These are phyloP conservation scores for Sclerotinia sclerotiorum DNA, from an alignment of 2,329 filamentous ascomycete genomes.

Conservation along the genomic window DNA sequence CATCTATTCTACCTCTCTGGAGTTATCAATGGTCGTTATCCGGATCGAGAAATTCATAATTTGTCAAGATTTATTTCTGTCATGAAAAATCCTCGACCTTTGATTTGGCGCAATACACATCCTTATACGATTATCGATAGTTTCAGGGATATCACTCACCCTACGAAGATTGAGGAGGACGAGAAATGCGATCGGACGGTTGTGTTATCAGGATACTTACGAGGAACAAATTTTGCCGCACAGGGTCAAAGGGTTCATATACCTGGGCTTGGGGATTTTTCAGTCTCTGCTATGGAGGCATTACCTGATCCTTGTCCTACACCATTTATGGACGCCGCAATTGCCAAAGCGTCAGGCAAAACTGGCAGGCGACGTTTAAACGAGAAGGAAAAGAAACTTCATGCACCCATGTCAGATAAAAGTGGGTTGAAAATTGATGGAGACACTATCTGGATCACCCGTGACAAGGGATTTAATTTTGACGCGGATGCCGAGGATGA, in stretches of 20 bases:
- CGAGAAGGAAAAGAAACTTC: slow-evolving; percentile 94
- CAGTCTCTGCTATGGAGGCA: slow-evolving; percentile 78
- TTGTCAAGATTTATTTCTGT: slow-evolving; percentile 92
- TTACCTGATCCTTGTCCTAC: slow-evolving; percentile 95
- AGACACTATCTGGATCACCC: slow-evolving; percentile 87
- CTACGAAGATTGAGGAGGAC: slow-evolving; percentile 85
- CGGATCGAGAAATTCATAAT: slow-evolving; percentile 94
- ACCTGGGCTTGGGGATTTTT: slow-evolving; percentile 87
- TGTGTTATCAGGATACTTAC: slow-evolving; percentile 87
- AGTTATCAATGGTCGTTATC: slow-evolving; percentile 94
- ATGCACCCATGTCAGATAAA: slow-evolving; percentile 97
- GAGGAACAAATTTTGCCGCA: slow-evolving; percentile 90
- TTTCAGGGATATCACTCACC: slow-evolving; percentile 92
- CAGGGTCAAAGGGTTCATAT: slow-evolving; percentile 86
- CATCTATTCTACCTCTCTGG: slow-evolving; percentile 97
- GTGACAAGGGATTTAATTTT: slow-evolving; percentile 74
- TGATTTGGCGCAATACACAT: slow-evolving; percentile 95
- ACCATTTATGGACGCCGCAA: slow-evolving; percentile 81
- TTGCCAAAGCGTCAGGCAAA: slow-evolving; percentile 82
- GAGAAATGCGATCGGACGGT: slow-evolving; percentile 87
- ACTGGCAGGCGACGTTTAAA: slow-evolving; percentile 76
- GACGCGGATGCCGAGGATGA: slow-evolving; percentile 61
- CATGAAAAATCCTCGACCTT: slow-evolving; percentile 98
- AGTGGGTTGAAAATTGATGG: slow-evolving; percentile 95
- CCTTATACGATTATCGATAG: slow-evolving; percentile 92